A percentile compares a stretch with the other conserved stretches of the same genome.
These are phyloP conservation scores for Fraxinus cuspidata DNA, from an alignment of 257 asterid species.

Conservation along the genomic window DNA sequence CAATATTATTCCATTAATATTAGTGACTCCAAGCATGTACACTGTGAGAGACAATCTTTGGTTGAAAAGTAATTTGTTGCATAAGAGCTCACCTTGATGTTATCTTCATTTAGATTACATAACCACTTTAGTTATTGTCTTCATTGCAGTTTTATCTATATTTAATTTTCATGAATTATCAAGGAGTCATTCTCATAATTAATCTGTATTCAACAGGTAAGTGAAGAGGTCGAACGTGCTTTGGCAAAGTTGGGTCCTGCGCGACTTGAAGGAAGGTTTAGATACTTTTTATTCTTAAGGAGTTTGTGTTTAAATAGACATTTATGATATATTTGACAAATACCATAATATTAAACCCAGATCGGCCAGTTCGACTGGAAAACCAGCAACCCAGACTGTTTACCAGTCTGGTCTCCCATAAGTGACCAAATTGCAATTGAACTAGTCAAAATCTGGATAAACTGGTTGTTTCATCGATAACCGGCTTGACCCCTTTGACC, in stretches of 20 bases:
- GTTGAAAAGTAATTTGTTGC: background rate
- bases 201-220: constrained; percentile 61
- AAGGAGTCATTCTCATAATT: background rate
- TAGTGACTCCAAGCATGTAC: background rate
- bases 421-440: no score
- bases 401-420: no score
- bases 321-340: background rate
- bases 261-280: constrained; percentile 72
- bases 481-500: no score
- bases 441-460: no score
- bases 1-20: no score
- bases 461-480: no score
- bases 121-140: background rate
- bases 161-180: background rate
- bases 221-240: constrained; percentile 98
- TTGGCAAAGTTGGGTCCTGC: constrained; percentile 94
- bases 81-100: background rate
- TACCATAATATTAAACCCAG: background rate
- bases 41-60: background rate
- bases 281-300: background rate
- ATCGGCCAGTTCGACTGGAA: no score
- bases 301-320: background rate
- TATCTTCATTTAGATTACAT: background rate
- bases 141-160: background rate
- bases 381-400: no score